Evolutionary conservation across 805 yeast species (phyloP).

Genomic region (Candida rishiriensis): DNA sequence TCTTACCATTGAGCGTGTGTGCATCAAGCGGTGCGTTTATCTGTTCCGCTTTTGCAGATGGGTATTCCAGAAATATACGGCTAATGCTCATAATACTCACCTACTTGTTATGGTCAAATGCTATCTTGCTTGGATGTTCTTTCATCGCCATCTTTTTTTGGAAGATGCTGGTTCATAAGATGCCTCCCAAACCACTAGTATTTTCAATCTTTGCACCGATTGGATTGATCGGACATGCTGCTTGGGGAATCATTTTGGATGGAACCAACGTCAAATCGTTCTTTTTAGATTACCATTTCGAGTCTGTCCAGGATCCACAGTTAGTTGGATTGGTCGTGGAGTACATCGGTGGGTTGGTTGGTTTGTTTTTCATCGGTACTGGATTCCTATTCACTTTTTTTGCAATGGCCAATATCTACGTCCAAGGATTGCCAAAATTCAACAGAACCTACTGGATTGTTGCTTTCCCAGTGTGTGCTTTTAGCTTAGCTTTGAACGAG

Average conservation of each 20-base stretch:
- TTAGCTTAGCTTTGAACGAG: slow-evolving; percentile 55
- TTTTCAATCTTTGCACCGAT: slow-evolving; percentile 68
- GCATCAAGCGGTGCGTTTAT: slow-evolving; percentile 62
- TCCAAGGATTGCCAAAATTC: slow-evolving; percentile 31
- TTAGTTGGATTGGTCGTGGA: slow-evolving; percentile 10
- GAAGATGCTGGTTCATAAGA: slow-evolving; percentile 51
- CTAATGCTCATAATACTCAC: slow-evolving; percentile 50
- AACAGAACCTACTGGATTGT: slow-evolving; percentile 67
- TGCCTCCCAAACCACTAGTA: slow-evolving; percentile 49
- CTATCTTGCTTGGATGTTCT: slow-evolving; percentile 55
- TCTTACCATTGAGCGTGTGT: slow-evolving; percentile 73
- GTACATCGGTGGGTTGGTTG: slow-evolving; percentile 8
- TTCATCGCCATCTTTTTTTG: slow-evolving; percentile 54
- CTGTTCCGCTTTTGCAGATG: slow-evolving; percentile 36
- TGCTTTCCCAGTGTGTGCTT: slow-evolving; percentile 83
- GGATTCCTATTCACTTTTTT: slow-evolving; percentile 37
- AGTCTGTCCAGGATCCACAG: slow-evolving; percentile 2
- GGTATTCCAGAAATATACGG: slow-evolving; percentile 31
- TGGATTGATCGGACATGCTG: slow-evolving; percentile 84
- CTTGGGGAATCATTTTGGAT: slow-evolving; percentile 52
- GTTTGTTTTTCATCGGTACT: slow-evolving; percentile 14
- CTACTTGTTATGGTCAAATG: slow-evolving; percentile 65
- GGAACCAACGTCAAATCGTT: slow-evolving; percentile 17
- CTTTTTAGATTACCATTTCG: slow-evolving; percentile 6
- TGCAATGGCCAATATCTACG: slow-evolving; percentile 32